Percentiles rank a stretch among this genome's conserved stretches.
phyloP scores from a whole-genome alignment of 148 eudicot species.

The Gaultheria prostrata region DNA sequence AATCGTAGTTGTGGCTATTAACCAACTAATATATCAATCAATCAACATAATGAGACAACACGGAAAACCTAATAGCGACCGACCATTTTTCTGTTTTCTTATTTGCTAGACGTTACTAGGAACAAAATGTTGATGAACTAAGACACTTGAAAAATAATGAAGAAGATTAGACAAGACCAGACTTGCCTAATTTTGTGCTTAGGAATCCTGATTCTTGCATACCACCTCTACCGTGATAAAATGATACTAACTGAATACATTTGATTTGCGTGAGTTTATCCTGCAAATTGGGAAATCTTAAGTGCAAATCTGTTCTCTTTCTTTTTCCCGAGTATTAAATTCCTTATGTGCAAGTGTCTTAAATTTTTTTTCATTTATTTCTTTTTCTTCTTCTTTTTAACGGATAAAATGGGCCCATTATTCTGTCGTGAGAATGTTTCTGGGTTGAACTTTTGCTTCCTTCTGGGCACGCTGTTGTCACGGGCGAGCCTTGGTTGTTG shows the following conservation, averaged over 20 bases:
- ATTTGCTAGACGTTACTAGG: not conserved
- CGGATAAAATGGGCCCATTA: not conserved
- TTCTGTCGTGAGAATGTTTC: not conserved
- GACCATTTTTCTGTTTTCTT: not conserved
- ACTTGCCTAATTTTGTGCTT: not conserved
- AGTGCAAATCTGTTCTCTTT: no score
- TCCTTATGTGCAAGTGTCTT: not conserved
- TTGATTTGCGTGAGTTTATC: no score
- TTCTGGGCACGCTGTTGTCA: not conserved
- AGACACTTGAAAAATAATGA: not conserved
- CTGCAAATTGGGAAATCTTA: no score
- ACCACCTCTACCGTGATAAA: not conserved
- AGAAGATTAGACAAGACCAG: not conserved
- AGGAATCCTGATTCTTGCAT: not conserved
- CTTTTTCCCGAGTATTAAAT: no score
- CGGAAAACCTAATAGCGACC: not conserved
- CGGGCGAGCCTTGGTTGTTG: not conserved
- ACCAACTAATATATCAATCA: not conserved
- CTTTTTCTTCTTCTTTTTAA: not conserved
- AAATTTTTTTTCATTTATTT: not conserved
- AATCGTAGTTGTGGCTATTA: not conserved
- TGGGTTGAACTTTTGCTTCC: not conserved
- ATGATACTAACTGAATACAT: not conserved
- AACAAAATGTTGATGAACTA: not conserved
- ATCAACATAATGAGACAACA: not conserved